Conservation (phyloP, 768 basidiomycete genomes). For the Pisolithus marmoratus region DNA sequence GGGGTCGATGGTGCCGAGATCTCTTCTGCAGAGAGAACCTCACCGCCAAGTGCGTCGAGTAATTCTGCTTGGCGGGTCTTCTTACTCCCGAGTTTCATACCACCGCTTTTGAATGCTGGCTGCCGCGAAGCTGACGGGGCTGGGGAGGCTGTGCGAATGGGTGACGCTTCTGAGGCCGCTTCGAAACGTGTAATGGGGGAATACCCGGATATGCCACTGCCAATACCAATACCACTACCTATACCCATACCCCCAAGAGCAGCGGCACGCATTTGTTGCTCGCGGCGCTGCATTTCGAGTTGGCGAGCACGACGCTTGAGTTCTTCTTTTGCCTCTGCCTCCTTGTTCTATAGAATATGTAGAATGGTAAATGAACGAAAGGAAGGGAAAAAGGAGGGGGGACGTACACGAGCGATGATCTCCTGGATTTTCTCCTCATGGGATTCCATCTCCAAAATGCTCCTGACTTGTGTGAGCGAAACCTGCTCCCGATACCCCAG, state of each 20-base stretch:
- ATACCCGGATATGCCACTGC: conserved; percentile 67
- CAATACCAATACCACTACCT: conserved; percentile 50
- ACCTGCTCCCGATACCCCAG: conserved; percentile 81
- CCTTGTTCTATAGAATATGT: conserved; percentile 69
- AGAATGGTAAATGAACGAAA: background rate
- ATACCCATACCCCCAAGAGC: conserved; percentile 36
- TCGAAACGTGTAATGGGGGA: conserved; percentile 69
- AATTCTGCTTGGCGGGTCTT: conserved; percentile 87
- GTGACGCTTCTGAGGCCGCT: conserved; percentile 42
- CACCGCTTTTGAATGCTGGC: conserved; percentile 87
- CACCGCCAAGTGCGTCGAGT: conserved; percentile 81
- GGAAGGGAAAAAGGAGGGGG: background rate
- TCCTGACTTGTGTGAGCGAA: conserved; percentile 74
- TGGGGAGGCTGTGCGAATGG: conserved; percentile 38
- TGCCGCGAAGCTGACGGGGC: conserved; percentile 46
- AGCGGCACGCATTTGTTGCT: conserved; percentile 78
- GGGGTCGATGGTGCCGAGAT: conserved; percentile 49
- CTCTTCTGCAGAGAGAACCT: conserved; percentile 51
- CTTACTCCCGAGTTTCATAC: conserved; percentile 96
- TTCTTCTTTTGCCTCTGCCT: conserved; percentile 98
- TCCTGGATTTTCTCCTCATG: conserved; percentile 96
- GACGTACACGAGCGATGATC: conserved; percentile 84
- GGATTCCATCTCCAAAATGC: conserved; percentile 81
- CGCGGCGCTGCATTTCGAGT: conserved; percentile 94
- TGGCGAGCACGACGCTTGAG: conserved; percentile 97